A percentile compares a stretch with the other conserved stretches of the same genome.
Evolutionary conservation across 805 yeast genomes (phyloP).

Genomic region (Yamadazyma tumulicola): DNA sequence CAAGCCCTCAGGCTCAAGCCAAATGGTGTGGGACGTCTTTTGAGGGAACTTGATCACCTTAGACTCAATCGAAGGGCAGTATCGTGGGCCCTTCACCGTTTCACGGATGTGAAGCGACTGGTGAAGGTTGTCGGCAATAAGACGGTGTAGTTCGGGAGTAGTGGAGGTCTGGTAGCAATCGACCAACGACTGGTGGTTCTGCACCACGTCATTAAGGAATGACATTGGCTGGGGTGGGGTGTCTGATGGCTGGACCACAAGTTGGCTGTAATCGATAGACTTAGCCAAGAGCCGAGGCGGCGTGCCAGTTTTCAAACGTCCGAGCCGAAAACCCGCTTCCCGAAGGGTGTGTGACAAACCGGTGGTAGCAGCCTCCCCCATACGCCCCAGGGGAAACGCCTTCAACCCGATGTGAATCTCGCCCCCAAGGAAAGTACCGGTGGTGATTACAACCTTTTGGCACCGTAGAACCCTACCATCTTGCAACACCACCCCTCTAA

Average conservation of each 20-base stretch:
- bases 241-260: constrained; percentile 77
- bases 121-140: constrained; percentile 67
- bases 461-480: constrained; percentile 62
- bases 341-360: constrained; percentile 79
- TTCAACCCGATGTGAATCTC: constrained; percentile 89
- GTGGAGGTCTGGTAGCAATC: constrained; percentile 78
- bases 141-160: constrained; percentile 66
- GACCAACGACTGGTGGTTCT: constrained; percentile 54
- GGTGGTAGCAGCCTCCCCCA: constrained; percentile 88
- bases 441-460: constrained; percentile 76
- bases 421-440: constrained; percentile 93
- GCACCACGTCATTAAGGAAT: constrained; percentile 66
- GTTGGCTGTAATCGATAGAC: constrained; percentile 63
- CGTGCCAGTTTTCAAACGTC: constrained; percentile 94
- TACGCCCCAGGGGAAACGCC: constrained; percentile 84
- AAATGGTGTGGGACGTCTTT: constrained; percentile 72
- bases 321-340: constrained; percentile 76
- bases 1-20: constrained; percentile 97
- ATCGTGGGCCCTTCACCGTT: constrained; percentile 93
- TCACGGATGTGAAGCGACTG: constrained; percentile 88
- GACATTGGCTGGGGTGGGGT: constrained; percentile 88
- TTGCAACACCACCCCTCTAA: constrained; percentile 71
- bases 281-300: constrained; percentile 82
- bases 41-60: constrained; percentile 79
- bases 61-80: constrained; percentile 95